Base-by-base conservation (phyloP, 306 rosid genomes). In the Bauhinia variegata region DNA sequence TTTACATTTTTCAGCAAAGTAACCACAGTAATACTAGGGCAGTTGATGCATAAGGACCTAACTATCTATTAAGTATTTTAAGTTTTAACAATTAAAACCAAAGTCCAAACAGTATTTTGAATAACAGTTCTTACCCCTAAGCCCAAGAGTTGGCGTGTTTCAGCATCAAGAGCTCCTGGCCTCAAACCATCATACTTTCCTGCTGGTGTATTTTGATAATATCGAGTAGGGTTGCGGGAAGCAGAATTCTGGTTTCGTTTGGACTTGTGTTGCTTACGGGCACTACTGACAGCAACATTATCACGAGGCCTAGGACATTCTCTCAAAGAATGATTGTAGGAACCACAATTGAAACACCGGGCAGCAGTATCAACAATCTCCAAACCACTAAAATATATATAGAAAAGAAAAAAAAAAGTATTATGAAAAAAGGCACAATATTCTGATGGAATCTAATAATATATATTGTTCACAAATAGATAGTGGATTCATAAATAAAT, bases 301-400 rank as follows among this genome's bases (percentile, higher is more conserved):
- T 93, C 77, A 52, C 96, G 91, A 54, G 99, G 99, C 72, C 84
- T 80, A 36, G 78, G 77, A 65, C 99, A 90, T 37, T 86, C 91
- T 70, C 85, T 90, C 78, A 93, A 54, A 23, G 96, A 37, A 46
- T 93, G 99, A 72, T 49, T 87, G 78, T 93, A 93, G 68, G 99
- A 91, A 68, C 97, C 96, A 73, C 99, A 93, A 68, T 93, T 93
- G 70, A 93, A 93, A 78, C 97, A 93, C 63, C 99, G 90, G 72
- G 85, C 81, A 60, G 96, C 96, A 74, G 34, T 80, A 51, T 71
- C 95, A 76, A 93, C 57, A 63, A 90, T 86, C 91, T 83, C 82
- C 78, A 75, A 68, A 52, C 97, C 95, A 65, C 97, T 93, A 37
- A 7, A 81, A 67, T 63, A 65, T 73, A 54, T 54, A 15, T n/a